Evolutionary conservation across 2,329 filamentous ascomycete genomes (phyloP), one percentile per base, ranked within the genome.

Genomic region (Xylariaceae sp.): DNA sequence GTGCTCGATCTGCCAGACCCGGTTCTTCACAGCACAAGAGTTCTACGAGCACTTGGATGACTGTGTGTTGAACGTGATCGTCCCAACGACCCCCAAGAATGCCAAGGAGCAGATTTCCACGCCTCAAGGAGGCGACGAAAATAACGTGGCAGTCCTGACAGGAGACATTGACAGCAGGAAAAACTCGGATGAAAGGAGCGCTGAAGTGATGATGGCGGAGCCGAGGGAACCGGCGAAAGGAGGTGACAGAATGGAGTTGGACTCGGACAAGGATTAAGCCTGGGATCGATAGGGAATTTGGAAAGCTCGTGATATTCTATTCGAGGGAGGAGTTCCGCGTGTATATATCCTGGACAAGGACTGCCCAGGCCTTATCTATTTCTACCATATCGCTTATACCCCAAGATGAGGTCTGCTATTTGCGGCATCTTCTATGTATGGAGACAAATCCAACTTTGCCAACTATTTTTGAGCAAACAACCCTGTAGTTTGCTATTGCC

Each of bases 1-100:
- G 63, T 97, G 91, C 65, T 95, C 89, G 3, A 97, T 93, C 50
- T 97, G 91, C 65, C 78, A 81, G 32, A 87, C 80, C 7, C 68
- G 71, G 12, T 97, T 95, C 62, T 76, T 76, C 52, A 91, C 85
- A 46, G 88, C 91, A 3, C 91, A 97, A 65, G 91, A 96, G 59
- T 96, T 96, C 68, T 96, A 97, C 64, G 91, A 97, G 69, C 91
- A 97, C 72, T 72, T 96, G 51, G 91, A 85, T 50, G 77, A 81
- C 52, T 81, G 77, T 41, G 76, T 81, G 26, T 65, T 81, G 33
- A 76, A 76, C 38, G 76, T 78, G 13, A 78, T 81, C 39, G 73
- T 79, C 12, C 74, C 76, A 4, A 60, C 65, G 7, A 64, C 62
- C 3, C 63, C 64, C 0, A 66, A 65, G 41, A 43, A 45, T 9